Evolutionary conservation across 805 yeast species (phyloP).

Genomic region (Kluyveromyces nonfermentans): DNA sequence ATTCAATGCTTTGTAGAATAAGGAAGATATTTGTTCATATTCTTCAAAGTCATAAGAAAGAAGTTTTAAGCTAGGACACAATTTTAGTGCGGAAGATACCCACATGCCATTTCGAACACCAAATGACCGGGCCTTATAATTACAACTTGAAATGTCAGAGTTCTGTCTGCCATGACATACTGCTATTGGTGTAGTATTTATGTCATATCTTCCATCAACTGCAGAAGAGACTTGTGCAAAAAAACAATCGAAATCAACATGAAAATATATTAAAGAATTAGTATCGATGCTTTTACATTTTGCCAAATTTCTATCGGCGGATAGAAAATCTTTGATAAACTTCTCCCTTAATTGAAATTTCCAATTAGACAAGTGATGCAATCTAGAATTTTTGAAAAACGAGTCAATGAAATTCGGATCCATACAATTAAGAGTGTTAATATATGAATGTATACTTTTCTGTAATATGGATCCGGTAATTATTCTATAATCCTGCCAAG

Average conservation of each 20-base stretch:
- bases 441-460: constrained; percentile 18
- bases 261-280: constrained; percentile 41
- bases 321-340: constrained; percentile 43
- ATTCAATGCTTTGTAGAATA: constrained; percentile 51
- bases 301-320: constrained; percentile 8
- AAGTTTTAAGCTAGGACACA: constrained; percentile 59
- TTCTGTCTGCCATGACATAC: constrained; percentile 40
- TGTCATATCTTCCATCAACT: constrained; percentile 34
- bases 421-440: constrained; percentile 42
- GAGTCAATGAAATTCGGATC: constrained; percentile 65
- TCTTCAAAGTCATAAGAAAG: constrained; percentile 66
- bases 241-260: constrained; percentile 89
- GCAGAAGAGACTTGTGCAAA: constrained; percentile 79
- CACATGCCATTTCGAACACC: constrained; percentile 91
- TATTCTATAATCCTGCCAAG: constrained; percentile 65
- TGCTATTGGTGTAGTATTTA: constrained; percentile 48
- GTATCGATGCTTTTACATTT: constrained; percentile 5
- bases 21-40: constrained; percentile 56
- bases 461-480: constrained; percentile 17
- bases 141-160: constrained; percentile 86
- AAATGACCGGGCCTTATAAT: constrained; percentile 68
- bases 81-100: constrained; percentile 52
- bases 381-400: constrained; percentile 72
- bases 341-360: constrained; percentile 60
- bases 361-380: constrained; percentile 86